phyloP scores from a whole-genome alignment of 371 early-diverging fungal genomes.

The Mucor plumbeus region DNA sequence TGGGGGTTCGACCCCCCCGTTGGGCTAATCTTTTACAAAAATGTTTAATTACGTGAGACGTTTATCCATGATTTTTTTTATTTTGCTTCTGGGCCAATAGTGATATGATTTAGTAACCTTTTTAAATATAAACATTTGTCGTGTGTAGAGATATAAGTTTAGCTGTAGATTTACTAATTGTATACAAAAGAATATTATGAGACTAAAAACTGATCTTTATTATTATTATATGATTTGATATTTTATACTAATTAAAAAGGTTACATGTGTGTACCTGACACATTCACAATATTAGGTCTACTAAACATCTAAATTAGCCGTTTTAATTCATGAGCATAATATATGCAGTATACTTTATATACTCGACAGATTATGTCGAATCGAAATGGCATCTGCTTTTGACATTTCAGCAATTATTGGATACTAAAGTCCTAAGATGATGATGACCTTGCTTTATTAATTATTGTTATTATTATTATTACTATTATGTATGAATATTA shows the following conservation, averaged over 20 bases:
- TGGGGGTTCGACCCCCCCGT: conserved; percentile 96
- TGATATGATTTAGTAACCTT: too few relatives aligned
- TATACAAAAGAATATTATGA: neutral
- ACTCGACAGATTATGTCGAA: too few relatives aligned
- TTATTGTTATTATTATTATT: neutral
- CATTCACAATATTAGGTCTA: too few relatives aligned
- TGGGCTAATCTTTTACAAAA: conserved; percentile 58
- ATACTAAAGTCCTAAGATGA: too few relatives aligned
- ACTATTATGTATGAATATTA: neutral
- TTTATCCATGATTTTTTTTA: too few relatives aligned
- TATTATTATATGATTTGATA: neutral
- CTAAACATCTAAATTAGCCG: too few relatives aligned
- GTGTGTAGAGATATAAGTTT: neutral
- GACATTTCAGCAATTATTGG: too few relatives aligned
- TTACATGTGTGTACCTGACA: conserved; percentile 1
- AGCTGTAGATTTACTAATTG: neutral
- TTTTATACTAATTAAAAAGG: neutral
- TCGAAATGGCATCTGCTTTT: too few relatives aligned
- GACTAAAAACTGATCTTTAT: neutral
- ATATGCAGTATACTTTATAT: too few relatives aligned
- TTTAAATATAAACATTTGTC: too few relatives aligned
- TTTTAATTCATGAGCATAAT: too few relatives aligned
- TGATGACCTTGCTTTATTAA: neutral
- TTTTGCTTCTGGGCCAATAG: too few relatives aligned
- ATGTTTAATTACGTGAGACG: neutral